Base-by-base conservation (phyloP, 2,329 filamentous ascomycete species). In the Penicillium sp. region DNA sequence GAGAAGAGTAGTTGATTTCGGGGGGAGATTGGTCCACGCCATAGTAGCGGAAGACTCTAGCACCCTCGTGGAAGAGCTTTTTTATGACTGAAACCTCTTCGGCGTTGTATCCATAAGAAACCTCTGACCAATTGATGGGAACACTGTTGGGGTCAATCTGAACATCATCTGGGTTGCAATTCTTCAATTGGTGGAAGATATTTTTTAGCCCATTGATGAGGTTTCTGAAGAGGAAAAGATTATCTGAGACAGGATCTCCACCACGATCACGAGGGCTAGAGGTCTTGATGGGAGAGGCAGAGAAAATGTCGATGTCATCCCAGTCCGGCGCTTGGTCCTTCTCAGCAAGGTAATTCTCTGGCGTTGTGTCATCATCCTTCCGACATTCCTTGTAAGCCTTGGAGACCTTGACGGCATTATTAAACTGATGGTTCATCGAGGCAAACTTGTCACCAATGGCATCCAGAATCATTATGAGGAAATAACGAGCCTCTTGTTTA, bases 401-500 rank as follows among this genome's bases (percentile, higher is more conserved):
- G 13, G 92, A 96, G 5, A 96, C 82, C 77, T 98, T 99, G 46
- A 96, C 90, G 16, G 95, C 92, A 74, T 99, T 99, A 37, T 88
- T 85, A 71, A 96, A 98, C 73, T 98, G 92, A 55, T 91, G 85
- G 71, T 99, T 99, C 95, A 99, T 99, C 2, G 92, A 88, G 1
- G 93, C 93, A 71, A 99, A 98, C 72, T 99, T 99, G 71, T 99
- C 95, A 49, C 91, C 95, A 65, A 99, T 98, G 10, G 96, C 95
- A 74, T 98, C 96, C 55, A 99, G 79, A 45, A 99, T 98, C 87
- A 96, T 95, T 70, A 99, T 91, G 59, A 99, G 79, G 72, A 96
- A 96, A 73, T 98, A 93, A 6, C 96, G 88, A 24, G 95, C 95
- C 73, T 99, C 93, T 44, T 89, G 87, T 78, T 98, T 99, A 71